These are phyloP conservation scores for Trametes maxima DNA, from an alignment of 768 basidiomycete species.

Conservation along the genomic window DNA sequence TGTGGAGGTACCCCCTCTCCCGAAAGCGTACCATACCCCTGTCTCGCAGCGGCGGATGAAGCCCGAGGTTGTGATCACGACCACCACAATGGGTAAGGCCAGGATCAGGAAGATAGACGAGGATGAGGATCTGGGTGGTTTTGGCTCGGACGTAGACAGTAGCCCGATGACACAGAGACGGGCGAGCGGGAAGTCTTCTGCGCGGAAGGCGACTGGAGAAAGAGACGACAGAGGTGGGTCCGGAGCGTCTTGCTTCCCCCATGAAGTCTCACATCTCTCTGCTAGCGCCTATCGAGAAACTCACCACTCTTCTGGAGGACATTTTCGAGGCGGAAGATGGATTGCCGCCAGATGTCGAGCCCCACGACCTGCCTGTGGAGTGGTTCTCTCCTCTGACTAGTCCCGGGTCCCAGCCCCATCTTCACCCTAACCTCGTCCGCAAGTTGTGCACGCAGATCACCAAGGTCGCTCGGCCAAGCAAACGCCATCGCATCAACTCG, in stretches of 20 bases:
- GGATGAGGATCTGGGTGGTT: conserved; percentile 55
- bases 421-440: conserved; percentile 57
- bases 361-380: conserved; percentile 54
- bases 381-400: conserved; percentile 65
- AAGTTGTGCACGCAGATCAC: conserved; percentile 73
- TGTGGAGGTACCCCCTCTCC: conserved; percentile 33
- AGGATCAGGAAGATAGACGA: conserved; percentile 36
- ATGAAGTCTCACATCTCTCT: background rate
- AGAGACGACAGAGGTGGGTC: conserved; percentile 71
- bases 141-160: conserved; percentile 53
- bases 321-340: conserved; percentile 82
- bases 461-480: conserved; percentile 66
- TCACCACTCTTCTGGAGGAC: conserved; percentile 77
- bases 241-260: conserved; percentile 7
- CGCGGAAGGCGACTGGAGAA: conserved; percentile 62
- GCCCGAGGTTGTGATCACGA: conserved; percentile 17
- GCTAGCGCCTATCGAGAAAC: conserved; percentile 71
- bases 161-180: conserved; percentile 23
- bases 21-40: conserved; percentile 28
- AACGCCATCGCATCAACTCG: conserved; percentile 58
- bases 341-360: conserved; percentile 56
- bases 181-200: conserved; percentile 50
- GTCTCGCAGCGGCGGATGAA: conserved; percentile 25
- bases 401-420: conserved; percentile 60
- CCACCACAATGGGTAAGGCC: conserved; percentile 29